Base-by-base conservation (phyloP, 2,329 filamentous ascomycete species). In the Xylaria multiplex region DNA sequence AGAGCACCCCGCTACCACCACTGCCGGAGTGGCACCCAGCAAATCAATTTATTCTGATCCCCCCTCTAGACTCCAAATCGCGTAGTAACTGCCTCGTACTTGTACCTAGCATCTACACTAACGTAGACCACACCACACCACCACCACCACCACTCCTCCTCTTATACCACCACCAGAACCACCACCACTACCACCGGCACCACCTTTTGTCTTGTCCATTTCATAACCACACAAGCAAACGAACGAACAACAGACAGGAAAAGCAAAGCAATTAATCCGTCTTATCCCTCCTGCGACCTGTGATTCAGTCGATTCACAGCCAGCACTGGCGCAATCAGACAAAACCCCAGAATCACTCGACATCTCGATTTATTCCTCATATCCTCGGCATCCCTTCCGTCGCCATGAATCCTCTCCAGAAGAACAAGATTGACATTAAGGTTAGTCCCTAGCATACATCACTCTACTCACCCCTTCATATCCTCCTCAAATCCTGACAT, bases 361-460 rank as follows among this genome's bases (percentile, higher is more conserved):
- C 40, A 54, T 42, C 42, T 60, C 37, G 62, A 54, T 22, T 27
- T 42, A 24, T 42, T 59, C n/a, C 32, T 22, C 16, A 49, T 24
- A 49, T 55, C 59, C 24, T 62, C 40, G 56, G 35, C 57, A 65
- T 55, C 60, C 54, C 49, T 52, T 45, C 62, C 68, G 70, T 68
- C 80, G 85, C 74, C 71, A 96, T 98, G 93, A 97, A 97, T 81
- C 95, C 95, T 74, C 93, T 94, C 80, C 93, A 97, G 86, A 94
- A 97, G 87, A 97, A 97, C 87, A 98, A 99, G 86, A 87, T 98
- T 76, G 96, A 99, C 82, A 87, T 97, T 82, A 94, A 88, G 85
- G 96, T 97, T 84, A 84, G 92, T 87, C 70, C 64, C 71, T 59
- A 59, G 59, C 62, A 61, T 58, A 30, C 57, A 56, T 52, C 49